phyloP scores from a whole-genome alignment of 1,139 yeast genomes.

The Pichia sp. region DNA sequence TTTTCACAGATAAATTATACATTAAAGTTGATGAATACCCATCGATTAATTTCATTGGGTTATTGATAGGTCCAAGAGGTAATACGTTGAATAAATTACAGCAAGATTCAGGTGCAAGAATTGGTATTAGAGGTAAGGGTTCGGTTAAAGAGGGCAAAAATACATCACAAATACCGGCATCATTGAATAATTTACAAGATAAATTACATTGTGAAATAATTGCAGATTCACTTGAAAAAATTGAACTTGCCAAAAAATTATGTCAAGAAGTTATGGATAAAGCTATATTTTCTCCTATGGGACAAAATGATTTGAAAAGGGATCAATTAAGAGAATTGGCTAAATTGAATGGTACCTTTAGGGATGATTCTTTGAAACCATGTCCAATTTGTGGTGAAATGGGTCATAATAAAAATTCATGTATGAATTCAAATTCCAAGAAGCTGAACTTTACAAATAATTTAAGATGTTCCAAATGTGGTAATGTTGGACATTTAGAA shows the following conservation, averaged over 20 bases:
- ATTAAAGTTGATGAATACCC: constrained; percentile 87
- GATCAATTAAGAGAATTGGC: constrained; percentile 91
- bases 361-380: constrained; percentile 64
- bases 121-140: constrained; percentile 89
- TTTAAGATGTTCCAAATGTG: constrained; percentile 73
- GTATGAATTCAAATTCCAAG: constrained; percentile 49
- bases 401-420: constrained; percentile 58
- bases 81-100: constrained; percentile 78
- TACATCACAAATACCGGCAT: constrained; percentile 39
- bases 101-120: constrained; percentile 74
- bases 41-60: constrained; percentile 86
- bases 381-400: constrained; percentile 53
- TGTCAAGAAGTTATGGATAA: constrained; percentile 75
- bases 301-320: constrained; percentile 85
- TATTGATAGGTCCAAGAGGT: constrained; percentile 92
- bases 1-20: constrained; percentile 72
- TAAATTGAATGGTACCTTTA: constrained; percentile 83
- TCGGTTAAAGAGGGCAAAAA: constrained; percentile 89
- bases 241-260: constrained; percentile 66
- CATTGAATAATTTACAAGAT: constrained; percentile 53
- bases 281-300: constrained; percentile 84
- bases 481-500: constrained; percentile 78
- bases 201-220: constrained; percentile 85
- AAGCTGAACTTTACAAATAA: constrained; percentile 47
- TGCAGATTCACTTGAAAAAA: constrained; percentile 74